Base-by-base conservation (phyloP, 768 basidiomycete genomes). In the Boletus subcaerulescens region DNA sequence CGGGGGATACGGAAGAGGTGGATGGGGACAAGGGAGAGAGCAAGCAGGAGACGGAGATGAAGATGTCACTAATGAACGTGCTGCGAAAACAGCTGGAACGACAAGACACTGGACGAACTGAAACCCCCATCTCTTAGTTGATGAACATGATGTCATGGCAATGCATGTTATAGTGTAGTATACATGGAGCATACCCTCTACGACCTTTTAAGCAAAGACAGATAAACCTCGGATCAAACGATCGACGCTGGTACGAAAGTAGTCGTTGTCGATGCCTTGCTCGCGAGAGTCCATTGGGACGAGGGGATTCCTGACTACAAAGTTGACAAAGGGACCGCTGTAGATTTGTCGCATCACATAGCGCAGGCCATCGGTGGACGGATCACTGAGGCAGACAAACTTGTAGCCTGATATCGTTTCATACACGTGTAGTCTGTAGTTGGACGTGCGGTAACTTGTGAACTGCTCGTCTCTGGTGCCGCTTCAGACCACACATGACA, bases 391-490 rank as follows among this genome's bases (percentile, higher is more conserved):
- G 78, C 98, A 91, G 65, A 98, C 80, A 73, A 99, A 96, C 68
- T 93, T 94, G 83, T 93, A 97, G 14, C 92, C 90, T 4, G 94
- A 91, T 4, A 86, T 61, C 1, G 97, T 94, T 70, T 96, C 93
- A 73, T 87, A 96, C 51, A 96, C 76, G 72, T 98, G 95, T 10
- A 98, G 80, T 68, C 88, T 95, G 80, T 99, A 99, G 4, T 87
- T 75, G 22, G 93, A 91, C 3, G 97, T 98, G 61, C 85, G 83
- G 72, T 96, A 98, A 62, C 86, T 86, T 44, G 87, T 85, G 73
- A 98, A 97, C 57, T 87, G 82, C 72, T 98, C 96, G 63, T 96
- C 90, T 71, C 95, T 93, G 24, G 1, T 5, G 5, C 24, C 1
- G 5, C 35, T 29, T 36, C 9, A 46, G 44, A 40, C 20, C 18